phyloP scores from a whole-genome alignment of 306 rosid genomes.

The Fragaria iinumae region DNA sequence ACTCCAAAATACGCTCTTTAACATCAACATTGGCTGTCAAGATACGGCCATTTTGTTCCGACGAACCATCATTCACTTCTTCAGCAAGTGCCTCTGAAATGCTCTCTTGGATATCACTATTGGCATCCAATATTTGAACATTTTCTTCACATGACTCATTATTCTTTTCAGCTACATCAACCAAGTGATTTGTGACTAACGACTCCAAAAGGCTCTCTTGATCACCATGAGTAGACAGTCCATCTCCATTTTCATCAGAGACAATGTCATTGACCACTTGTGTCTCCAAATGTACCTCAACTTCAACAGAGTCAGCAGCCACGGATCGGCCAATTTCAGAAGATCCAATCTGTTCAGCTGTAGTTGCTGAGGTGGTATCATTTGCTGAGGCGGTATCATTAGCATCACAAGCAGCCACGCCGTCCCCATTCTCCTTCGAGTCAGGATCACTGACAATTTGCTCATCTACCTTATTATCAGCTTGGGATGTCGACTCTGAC shows the following conservation, averaged over 20 bases:
- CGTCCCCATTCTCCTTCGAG: conserved; percentile 12
- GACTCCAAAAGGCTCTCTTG: not conserved
- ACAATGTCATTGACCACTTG: not conserved
- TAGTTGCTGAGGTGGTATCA: not conserved
- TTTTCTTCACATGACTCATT: not conserved
- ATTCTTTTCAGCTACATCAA: not conserved
- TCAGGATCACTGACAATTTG: not conserved
- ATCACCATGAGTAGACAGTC: not conserved
- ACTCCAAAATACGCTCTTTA: not conserved
- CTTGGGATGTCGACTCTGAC: not conserved
- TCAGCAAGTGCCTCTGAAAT: not conserved
- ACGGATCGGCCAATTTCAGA: conserved; percentile 1
- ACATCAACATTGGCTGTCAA: not conserved
- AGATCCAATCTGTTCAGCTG: conserved; percentile 16
- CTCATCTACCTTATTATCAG: not conserved
- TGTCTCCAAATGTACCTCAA: not conserved
- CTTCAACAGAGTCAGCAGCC: not conserved
- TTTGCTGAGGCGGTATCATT: conserved; percentile 3
- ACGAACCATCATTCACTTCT: not conserved
- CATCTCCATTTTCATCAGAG: not conserved
- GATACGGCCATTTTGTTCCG: not conserved
- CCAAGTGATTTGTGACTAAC: not conserved
- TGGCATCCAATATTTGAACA: not conserved
- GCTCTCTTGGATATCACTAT: not conserved
- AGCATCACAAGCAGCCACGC: conserved; percentile 5